Evolutionary conservation across 768 basidiomycete genomes (phyloP).

Genomic region (Termitomyces sp.): DNA sequence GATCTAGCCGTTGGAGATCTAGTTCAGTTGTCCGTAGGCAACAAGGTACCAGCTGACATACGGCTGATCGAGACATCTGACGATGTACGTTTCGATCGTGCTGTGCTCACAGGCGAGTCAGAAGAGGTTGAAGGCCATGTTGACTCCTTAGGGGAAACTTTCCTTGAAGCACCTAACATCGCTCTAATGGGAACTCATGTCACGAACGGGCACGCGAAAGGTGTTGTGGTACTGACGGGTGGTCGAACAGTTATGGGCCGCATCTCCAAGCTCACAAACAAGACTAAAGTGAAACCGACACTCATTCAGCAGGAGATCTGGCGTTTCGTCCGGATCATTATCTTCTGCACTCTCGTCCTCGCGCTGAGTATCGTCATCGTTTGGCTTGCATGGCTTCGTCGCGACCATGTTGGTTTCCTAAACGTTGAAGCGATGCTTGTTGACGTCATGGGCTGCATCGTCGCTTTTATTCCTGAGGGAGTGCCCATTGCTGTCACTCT

Average conservation of each 20-base stretch:
- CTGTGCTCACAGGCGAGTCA: slow-evolving; percentile 48
- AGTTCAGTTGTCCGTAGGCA: slow-evolving; percentile 6
- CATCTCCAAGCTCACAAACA: slow-evolving; percentile 49
- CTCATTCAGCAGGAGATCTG: slow-evolving; percentile 42
- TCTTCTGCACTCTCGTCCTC: slow-evolving; percentile 29
- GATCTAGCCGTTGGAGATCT: slow-evolving; percentile 11
- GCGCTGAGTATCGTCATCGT: slow-evolving; percentile 40
- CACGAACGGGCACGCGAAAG: slow-evolving; percentile 33
- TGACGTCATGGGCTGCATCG: slow-evolving; percentile 44
- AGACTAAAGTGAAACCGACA: slow-evolving; percentile 39
- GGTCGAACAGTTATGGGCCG: slow-evolving; percentile 44
- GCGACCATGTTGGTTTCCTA: slow-evolving; percentile 38
- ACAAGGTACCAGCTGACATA: slow-evolving; percentile 30
- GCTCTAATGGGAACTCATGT: slow-evolving; percentile 41
- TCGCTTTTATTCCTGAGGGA: slow-evolving; percentile 41
- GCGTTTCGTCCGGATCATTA: slow-evolving; percentile 51
- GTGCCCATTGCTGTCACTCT: slow-evolving; percentile 50
- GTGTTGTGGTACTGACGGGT: slow-evolving; percentile 37
- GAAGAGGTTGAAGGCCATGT: slow-evolving; percentile 40
- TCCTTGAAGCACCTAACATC: slow-evolving; percentile 40
- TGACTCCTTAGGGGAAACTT: slow-evolving; percentile 40
- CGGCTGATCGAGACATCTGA: slow-evolving; percentile 45
- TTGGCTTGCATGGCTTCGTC: slow-evolving; percentile 36
- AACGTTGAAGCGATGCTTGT: slow-evolving; percentile 45
- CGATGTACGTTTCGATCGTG: slow-evolving; percentile 47